These are phyloP conservation scores for Xylaria sp. DNA, from an alignment of 495 filamentous ascomycete genomes.

Conservation along the genomic window DNA sequence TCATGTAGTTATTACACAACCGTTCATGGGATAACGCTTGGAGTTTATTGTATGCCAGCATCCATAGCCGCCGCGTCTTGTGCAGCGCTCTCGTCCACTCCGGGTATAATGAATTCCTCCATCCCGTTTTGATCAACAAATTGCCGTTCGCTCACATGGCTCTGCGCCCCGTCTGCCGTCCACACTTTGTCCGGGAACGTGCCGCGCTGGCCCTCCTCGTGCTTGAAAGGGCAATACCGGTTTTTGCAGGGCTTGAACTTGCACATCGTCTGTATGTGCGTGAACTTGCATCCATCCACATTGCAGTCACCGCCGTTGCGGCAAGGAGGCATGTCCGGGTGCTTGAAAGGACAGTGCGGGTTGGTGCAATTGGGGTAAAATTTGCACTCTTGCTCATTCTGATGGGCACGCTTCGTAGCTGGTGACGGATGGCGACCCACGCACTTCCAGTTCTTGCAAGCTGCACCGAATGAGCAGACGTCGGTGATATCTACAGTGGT, in stretches of 20 bases:
- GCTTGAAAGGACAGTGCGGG: slow-evolving; percentile 82
- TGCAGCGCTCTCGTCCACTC: slow-evolving; percentile 38
- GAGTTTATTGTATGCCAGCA: slow-evolving; percentile 18
- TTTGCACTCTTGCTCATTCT: slow-evolving; percentile 86
- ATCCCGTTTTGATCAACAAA: slow-evolving; percentile 73
- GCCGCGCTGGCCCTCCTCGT: slow-evolving; percentile 85
- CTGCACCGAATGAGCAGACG: slow-evolving; percentile 81
- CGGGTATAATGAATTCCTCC: slow-evolving; percentile 84
- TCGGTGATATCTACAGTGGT: slow-evolving; percentile 77
- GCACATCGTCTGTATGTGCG: slow-evolving; percentile 81
- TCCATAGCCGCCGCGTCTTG: slow-evolving; percentile 32
- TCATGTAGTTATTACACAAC: neutral
- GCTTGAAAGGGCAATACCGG: slow-evolving; percentile 82
- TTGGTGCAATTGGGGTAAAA: slow-evolving; percentile 96
- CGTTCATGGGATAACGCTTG: neutral
- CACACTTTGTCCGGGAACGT: slow-evolving; percentile 91
- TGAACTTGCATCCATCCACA: slow-evolving; percentile 85
- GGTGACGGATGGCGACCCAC: slow-evolving; percentile 92
- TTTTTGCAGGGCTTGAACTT: slow-evolving; percentile 93
- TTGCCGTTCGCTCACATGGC: slow-evolving; percentile 88
- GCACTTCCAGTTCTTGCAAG: slow-evolving; percentile 96
- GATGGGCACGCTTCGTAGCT: slow-evolving; percentile 74
- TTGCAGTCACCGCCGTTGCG: slow-evolving; percentile 93
- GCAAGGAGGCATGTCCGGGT: slow-evolving; percentile 79
- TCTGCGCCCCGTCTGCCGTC: slow-evolving; percentile 66